phyloP scores from a whole-genome alignment of 208 protist species.

The Naegleria gruberi region DNA sequence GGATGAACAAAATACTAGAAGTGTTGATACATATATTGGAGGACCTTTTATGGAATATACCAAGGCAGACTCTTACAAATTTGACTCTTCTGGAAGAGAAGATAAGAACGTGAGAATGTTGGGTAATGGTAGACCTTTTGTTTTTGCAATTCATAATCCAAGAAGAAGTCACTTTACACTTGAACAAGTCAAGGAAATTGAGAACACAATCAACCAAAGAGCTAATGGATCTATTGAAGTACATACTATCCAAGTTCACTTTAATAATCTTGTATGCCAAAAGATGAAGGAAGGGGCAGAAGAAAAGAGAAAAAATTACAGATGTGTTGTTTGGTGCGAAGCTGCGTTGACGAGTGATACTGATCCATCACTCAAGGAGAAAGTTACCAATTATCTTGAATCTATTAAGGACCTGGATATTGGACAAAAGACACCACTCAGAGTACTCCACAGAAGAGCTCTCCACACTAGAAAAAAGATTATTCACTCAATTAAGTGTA shows the following conservation, averaged over 20 bases:
- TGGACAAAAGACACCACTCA: constrained; percentile 74
- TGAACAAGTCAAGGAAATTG: constrained; percentile 47
- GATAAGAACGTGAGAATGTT: constrained; percentile 90
- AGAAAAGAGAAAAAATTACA: constrained; percentile 75
- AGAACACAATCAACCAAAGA: constrained; percentile 49
- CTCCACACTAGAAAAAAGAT: constrained; percentile 57
- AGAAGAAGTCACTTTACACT: constrained; percentile 49
- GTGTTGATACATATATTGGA: background rate
- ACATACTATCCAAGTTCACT: background rate
- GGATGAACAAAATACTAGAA: background rate
- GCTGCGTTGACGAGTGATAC: constrained; percentile 47
- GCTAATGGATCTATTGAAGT: constrained; percentile 59
- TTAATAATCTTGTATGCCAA: background rate
- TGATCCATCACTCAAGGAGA: constrained; percentile 42
- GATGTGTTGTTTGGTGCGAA: constrained; percentile 67
- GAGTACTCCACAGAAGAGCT: constrained; percentile 85
- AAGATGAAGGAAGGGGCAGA: constrained; percentile 56
- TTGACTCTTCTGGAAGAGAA: constrained; percentile 81
- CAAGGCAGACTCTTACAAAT: constrained; percentile 33
- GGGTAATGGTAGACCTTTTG: constrained; percentile 76
- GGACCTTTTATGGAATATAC: background rate
- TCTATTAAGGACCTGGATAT: constrained; percentile 47
- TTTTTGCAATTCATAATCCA: constrained; percentile 71
- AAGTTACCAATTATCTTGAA: constrained; percentile 21
- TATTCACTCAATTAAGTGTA: constrained; percentile 64